A percentile compares a stretch with the other conserved stretches of the same genome.
Conservation (phyloP, 495 filamentous ascomycete species). For the Lentithecium fluviatile region DNA sequence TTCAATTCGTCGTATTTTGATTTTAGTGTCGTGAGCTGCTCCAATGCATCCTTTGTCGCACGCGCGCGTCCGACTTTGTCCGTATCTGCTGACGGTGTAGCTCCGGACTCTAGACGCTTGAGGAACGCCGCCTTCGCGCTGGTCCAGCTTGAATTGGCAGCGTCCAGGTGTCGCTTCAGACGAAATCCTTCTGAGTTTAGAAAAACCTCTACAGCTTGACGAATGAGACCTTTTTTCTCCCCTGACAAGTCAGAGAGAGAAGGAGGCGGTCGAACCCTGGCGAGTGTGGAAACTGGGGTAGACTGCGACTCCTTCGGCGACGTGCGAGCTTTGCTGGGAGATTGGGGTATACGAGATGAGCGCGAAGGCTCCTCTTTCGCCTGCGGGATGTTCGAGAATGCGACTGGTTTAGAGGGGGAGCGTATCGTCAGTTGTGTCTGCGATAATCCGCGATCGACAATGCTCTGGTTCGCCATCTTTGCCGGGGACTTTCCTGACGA, state of each 20-base stretch:
- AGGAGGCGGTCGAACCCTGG: neutral
- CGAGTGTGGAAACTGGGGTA: neutral
- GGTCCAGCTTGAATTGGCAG: conserved; percentile 12
- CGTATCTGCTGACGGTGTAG: neutral
- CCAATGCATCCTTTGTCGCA: conserved; percentile 17
- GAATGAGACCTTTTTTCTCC: conserved; percentile 2
- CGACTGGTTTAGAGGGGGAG: conserved; percentile 8
- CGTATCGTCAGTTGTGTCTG: conserved; percentile 9
- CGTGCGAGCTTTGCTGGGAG: neutral
- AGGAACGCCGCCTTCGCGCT: conserved; percentile 6
- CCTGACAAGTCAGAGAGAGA: conserved; percentile 14
- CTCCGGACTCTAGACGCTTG: conserved; percentile 12
- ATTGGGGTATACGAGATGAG: neutral
- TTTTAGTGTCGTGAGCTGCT: conserved; percentile 7
- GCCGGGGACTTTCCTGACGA: neutral
- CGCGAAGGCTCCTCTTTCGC: neutral
- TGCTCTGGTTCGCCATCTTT: neutral
- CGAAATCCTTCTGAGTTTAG: conserved; percentile 6
- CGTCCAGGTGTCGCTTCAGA: conserved; percentile 4
- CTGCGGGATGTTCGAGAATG: neutral
- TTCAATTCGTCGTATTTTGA: conserved; percentile 4
- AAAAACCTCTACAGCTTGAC: conserved; percentile 14
- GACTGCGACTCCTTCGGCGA: conserved; percentile 7
- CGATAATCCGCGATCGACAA: neutral
- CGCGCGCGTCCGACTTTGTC: conserved; percentile 6